Percentiles rank a stretch among this genome's conserved stretches.
phyloP scores from a whole-genome alignment of 306 rosid genomes.

The Alnus rubra region DNA sequence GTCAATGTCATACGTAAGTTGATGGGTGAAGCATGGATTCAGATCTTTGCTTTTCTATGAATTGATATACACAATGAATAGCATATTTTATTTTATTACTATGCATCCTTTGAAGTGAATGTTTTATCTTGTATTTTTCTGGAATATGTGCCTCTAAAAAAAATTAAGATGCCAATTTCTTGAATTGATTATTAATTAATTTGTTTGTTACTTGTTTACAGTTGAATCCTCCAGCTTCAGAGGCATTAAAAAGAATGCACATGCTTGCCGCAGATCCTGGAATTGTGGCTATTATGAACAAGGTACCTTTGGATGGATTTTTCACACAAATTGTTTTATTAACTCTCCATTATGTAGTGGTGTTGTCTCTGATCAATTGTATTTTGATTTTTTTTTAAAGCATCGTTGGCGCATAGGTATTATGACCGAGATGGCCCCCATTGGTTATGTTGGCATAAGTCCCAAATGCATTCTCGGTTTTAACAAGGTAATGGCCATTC shows the following conservation, averaged over 20 bases:
- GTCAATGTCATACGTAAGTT: not conserved
- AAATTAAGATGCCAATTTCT: conserved; percentile 6
- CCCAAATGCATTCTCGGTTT: conserved; percentile 93
- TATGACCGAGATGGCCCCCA: conserved; percentile 97
- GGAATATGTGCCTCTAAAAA: not conserved
- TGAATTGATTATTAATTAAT: conserved; percentile 18
- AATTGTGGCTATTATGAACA: conserved; percentile 88
- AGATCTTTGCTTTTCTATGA: not conserved
- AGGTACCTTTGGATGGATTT: conserved; percentile 44
- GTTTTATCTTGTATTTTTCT: not conserved
- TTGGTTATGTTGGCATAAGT: conserved; percentile 91
- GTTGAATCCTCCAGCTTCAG: conserved; percentile 85
- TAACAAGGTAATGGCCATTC: conserved; percentile 61
- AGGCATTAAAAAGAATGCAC: conserved; percentile 93
- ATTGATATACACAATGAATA: not conserved
- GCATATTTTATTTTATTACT: not conserved
- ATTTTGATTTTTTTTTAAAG: conserved; percentile 44
- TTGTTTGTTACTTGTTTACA: conserved; percentile 42
- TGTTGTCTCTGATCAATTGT: conserved; percentile 30
- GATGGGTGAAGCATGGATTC: not conserved
- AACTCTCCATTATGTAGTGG: conserved; percentile 26
- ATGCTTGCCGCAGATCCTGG: conserved; percentile 97
- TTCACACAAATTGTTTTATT: not conserved
- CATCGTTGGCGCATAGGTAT: conserved; percentile 92
- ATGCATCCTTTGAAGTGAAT: not conserved